Evolutionary conservation across 2,329 filamentous ascomycete genomes (phyloP).

Genomic region (Pestalotiopsis sp.): DNA sequence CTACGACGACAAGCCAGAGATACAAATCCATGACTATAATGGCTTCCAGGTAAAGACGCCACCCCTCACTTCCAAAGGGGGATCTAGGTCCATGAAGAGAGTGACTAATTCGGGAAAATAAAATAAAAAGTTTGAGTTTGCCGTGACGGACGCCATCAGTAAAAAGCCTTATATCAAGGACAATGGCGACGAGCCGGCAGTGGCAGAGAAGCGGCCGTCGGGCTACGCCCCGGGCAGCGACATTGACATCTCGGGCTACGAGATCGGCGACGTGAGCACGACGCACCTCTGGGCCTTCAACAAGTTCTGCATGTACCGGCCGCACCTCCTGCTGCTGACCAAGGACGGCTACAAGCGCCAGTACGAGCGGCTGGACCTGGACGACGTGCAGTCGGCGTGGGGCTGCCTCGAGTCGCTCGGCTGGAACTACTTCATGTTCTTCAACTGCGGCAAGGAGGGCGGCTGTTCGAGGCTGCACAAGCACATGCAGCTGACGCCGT

Average conservation of each 20-base stretch:
- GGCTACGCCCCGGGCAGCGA: slow-evolving; percentile 37
- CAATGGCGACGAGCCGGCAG: slow-evolving; percentile 13
- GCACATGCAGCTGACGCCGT: slow-evolving; percentile 46
- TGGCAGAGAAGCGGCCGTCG: slow-evolving; percentile 5
- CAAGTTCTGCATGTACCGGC: slow-evolving; percentile 48
- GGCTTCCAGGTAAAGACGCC: slow-evolving; percentile 15
- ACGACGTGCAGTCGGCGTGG: slow-evolving; percentile 42
- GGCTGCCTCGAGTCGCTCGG: slow-evolving; percentile 28
- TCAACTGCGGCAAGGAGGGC: slow-evolving; percentile 45
- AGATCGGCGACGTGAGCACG: slow-evolving; percentile 37
- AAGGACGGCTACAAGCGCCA: slow-evolving; percentile 47
- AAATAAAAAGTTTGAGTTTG: slow-evolving; percentile 18
- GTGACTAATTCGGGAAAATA: neutral
- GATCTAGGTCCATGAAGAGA: neutral
- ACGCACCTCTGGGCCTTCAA: slow-evolving; percentile 50
- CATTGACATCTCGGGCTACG: slow-evolving; percentile 41
- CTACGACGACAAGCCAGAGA: slow-evolving; percentile 20
- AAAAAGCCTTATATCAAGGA: slow-evolving; percentile 21
- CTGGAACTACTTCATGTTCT: slow-evolving; percentile 41
- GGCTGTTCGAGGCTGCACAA: slow-evolving; percentile 51
- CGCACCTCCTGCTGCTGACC: slow-evolving; percentile 50
- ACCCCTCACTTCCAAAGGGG: neutral
- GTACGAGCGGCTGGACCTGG: slow-evolving; percentile 38
- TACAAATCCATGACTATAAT: slow-evolving; percentile 6
- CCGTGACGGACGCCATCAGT: slow-evolving; percentile 12